Evolutionary conservation across 2,329 filamentous ascomycete species (phyloP).

Genomic region (Colletotrichum agaves): DNA sequence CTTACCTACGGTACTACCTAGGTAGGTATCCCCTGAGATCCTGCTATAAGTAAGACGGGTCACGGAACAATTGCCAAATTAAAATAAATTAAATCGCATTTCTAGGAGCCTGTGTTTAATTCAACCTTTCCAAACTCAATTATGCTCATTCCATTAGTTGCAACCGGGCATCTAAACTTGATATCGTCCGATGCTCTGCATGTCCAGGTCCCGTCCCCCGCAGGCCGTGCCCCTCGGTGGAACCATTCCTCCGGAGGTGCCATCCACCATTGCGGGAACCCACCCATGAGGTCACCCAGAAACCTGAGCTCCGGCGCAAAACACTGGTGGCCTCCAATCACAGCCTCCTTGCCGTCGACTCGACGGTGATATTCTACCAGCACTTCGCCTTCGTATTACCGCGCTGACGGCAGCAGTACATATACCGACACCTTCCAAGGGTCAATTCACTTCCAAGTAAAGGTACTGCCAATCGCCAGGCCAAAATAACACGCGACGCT

Average conservation of each 20-base stretch:
- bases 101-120: background rate
- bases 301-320: slow-evolving; percentile 39
- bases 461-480: too few species aligned
- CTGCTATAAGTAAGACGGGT: slow-evolving; percentile 8
- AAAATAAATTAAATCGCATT: background rate
- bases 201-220: background rate
- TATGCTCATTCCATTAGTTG: too few species aligned
- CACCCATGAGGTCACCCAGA: slow-evolving; percentile 44
- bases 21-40: background rate
- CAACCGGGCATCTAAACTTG: background rate
- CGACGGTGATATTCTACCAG: background rate
- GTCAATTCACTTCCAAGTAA: too few species aligned
- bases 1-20: too few species aligned
- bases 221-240: slow-evolving; percentile 24
- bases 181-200: slow-evolving; percentile 18
- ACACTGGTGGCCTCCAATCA: background rate
- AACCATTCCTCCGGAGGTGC: slow-evolving; percentile 27
- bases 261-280: background rate
- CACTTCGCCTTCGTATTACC: background rate
- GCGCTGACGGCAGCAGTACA: background rate
- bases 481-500: background rate
- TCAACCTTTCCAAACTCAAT: background rate
- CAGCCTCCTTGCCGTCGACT: background rate
- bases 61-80: background rate
- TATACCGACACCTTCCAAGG: background rate